Evolutionary conservation across 2,329 filamentous ascomycete genomes (phyloP).

Genomic region (Xenoacremonium recifei): DNA sequence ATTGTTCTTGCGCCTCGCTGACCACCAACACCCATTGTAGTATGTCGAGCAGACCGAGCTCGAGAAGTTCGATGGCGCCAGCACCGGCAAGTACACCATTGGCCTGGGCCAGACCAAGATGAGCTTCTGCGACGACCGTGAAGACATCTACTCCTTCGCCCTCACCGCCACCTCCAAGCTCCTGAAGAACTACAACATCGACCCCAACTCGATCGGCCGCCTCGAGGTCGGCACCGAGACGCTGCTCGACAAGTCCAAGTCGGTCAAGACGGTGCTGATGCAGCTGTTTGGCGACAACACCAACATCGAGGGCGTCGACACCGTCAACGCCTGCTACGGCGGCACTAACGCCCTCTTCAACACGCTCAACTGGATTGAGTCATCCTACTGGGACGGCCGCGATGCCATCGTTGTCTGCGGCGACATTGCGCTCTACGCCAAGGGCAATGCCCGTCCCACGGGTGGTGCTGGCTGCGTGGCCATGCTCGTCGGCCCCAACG

Average conservation of each 20-base stretch:
- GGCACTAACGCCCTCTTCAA: constrained; percentile 85
- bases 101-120: constrained; percentile 89
- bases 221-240: constrained; percentile 86
- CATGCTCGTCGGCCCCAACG: constrained; percentile 75
- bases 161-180: constrained; percentile 77
- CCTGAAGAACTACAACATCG: constrained; percentile 79
- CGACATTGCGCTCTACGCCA: constrained; percentile 83
- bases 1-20: constrained; percentile 25
- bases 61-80: constrained; percentile 83
- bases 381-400: constrained; percentile 81
- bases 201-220: constrained; percentile 73
- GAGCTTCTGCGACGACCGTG: constrained; percentile 87
- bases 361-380: constrained; percentile 82
- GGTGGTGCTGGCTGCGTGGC: constrained; percentile 79
- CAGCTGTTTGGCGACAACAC: constrained; percentile 82
- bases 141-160: constrained; percentile 89
- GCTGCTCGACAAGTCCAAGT: constrained; percentile 86
- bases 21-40: constrained; percentile 42
- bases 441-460: constrained; percentile 77
- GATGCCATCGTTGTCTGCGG: constrained; percentile 78
- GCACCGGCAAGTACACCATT: constrained; percentile 84
- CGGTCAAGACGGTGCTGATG: constrained; percentile 85
- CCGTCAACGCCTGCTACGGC: constrained; percentile 82
- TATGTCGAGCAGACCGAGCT: constrained; percentile 83
- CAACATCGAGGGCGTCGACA: constrained; percentile 82